Conservation (phyloP, 257 asterid species). For the Solanum bulbocastanum region DNA sequence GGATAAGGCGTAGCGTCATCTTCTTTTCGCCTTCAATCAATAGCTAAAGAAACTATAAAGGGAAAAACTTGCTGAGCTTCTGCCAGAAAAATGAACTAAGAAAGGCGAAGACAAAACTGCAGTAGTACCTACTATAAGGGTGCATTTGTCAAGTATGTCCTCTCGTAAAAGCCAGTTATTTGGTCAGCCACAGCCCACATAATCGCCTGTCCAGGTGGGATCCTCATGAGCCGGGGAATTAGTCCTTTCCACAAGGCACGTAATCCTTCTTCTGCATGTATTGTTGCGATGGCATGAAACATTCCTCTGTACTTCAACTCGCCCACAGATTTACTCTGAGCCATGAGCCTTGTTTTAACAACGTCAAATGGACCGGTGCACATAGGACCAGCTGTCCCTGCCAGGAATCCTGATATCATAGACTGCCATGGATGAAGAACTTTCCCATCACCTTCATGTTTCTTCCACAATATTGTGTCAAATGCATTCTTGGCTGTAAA, state of each 20-base stretch:
- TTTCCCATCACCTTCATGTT: slow-evolving; percentile 77
- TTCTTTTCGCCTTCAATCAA: not conserved
- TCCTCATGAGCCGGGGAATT: slow-evolving; percentile 93
- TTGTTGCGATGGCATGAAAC: slow-evolving; percentile 81
- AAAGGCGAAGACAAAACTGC: not conserved
- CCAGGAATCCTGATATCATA: slow-evolving; percentile 91
- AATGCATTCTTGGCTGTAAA: slow-evolving; percentile 88
- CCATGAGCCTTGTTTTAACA: slow-evolving; percentile 96
- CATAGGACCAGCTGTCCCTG: slow-evolving; percentile 89
- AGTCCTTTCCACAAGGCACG: slow-evolving; percentile 81
- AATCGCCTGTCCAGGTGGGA: slow-evolving; percentile 98
- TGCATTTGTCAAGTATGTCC: slow-evolving; percentile 31
- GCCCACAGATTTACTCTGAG: slow-evolving; percentile 71
- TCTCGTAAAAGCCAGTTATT: slow-evolving; percentile 79
- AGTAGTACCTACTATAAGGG: slow-evolving; percentile 23
- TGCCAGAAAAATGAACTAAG: not conserved
- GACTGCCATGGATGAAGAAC: slow-evolving; percentile 87
- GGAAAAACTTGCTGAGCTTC: not conserved
- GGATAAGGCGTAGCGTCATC: not conserved
- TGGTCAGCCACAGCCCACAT: slow-evolving; percentile 99
- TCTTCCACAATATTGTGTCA: slow-evolving; percentile 68
- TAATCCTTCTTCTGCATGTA: slow-evolving; percentile 77
- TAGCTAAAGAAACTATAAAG: not conserved
- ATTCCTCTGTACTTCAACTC: slow-evolving; percentile 70
- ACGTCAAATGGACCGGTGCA: slow-evolving; percentile 99